phyloP scores from a whole-genome alignment of 2,329 filamentous ascomycete species.

The Rhinocladiella mackenziei region DNA sequence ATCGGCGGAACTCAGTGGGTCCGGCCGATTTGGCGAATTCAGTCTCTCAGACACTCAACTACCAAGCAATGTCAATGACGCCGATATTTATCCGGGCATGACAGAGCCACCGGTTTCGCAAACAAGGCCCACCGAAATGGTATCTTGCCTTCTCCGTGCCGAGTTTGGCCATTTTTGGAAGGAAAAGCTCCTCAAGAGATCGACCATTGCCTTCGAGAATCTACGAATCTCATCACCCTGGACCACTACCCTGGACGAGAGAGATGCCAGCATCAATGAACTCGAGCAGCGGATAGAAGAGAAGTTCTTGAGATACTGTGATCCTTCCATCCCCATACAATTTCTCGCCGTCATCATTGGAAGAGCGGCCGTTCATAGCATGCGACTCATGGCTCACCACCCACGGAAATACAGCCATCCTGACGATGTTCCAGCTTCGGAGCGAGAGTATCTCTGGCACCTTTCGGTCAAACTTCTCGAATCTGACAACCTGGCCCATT shows the following conservation, averaged over 20 bases:
- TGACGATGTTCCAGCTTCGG: conserved; percentile 32
- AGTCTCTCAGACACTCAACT: conserved; percentile 40
- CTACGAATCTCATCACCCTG: conserved; percentile 19
- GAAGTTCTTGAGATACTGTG: conserved; percentile 52
- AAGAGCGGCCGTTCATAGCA: conserved; percentile 42
- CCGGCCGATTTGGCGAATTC: conserved; percentile 23
- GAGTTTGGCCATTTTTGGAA: conserved; percentile 54
- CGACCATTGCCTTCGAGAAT: conserved; percentile 10
- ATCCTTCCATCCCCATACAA: conserved; percentile 48
- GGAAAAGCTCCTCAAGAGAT: conserved; percentile 18
- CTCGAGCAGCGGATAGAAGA: conserved; percentile 53
- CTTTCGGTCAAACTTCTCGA: conserved; percentile 39
- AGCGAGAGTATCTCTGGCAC: conserved; percentile 41
- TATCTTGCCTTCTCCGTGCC: conserved; percentile 60
- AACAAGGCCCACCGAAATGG: conserved; percentile 52
- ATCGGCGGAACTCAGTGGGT: conserved; percentile 34
- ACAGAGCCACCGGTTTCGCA: conserved; percentile 46
- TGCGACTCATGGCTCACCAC: conserved; percentile 46
- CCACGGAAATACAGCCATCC: conserved; percentile 37
- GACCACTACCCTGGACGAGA: conserved; percentile 33
- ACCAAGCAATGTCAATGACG: conserved; percentile 52
- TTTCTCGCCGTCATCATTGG: conserved; percentile 45
- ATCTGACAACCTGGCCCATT: conserved; percentile 40
- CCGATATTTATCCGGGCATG: conserved; percentile 48
- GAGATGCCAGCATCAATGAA: conserved; percentile 37